Evolutionary conservation across 108 stramenopile genomes (phyloP), one percentile per base, ranked within the genome.

Genomic region (Cyclotella kingstonii): DNA sequence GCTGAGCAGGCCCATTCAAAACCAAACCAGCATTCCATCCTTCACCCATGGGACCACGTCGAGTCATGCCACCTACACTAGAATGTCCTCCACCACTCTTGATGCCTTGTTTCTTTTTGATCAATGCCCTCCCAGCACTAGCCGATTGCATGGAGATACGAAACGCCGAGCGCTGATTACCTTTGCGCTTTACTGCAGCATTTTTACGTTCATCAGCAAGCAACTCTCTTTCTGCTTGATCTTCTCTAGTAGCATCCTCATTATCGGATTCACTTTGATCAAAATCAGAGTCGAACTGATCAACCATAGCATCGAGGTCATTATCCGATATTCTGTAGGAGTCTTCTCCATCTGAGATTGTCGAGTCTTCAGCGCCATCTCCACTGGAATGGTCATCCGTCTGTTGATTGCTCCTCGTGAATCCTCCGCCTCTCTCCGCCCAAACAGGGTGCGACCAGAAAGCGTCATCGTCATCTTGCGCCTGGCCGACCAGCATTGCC

Each of bases 381-480:
- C 50, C 36, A 14, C 17, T 39, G 8, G 26, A 12, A 23, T 47
- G 21, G 38, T 53, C 59, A 18, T 18, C 56, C 5, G 22, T 31
- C 12, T 39, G 21, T 17, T 36, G 30, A 15, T 7, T 60, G 43
- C 17, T 10, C 51, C 4, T 41, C 55, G 80, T 75, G 27, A 70
- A 75, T 28, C 80, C 84, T 25, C 78, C 84, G 18, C 68, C 67
- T 27, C 78, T 80, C 55, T 93, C 91, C 11, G 67, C 64, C 92
- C 92, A 94, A n/a, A 89, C 87, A 31, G 84, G 73, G 68, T 94
- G 89, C 17, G 76, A 75, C 92, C 92, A 94, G 62, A 94, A 94
- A 3, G 76, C 68, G 11, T 86, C 89, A 57, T 94, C 92, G 35
- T 89, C 86, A 41, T 94, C 86, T 39, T 63, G 64, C 10, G 85